Percentiles rank a stretch among this genome's conserved stretches.
Evolutionary conservation across 768 basidiomycete species (phyloP).

Genomic region (Mycena haematopus): DNA sequence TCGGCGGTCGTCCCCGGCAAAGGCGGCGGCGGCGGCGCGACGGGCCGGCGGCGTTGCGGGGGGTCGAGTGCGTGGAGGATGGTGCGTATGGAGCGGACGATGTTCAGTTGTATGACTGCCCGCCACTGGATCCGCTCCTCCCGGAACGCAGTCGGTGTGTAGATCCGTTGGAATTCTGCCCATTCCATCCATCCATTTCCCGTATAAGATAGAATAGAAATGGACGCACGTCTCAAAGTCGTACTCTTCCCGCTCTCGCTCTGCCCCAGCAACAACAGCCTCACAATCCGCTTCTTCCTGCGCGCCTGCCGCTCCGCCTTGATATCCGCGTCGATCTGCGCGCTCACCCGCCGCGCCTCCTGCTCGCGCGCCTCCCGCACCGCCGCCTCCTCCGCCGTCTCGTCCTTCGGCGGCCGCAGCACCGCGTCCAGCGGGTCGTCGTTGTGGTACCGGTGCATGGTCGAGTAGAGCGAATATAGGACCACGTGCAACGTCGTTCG

Average conservation of each 20-base stretch:
- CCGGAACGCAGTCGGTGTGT: slow-evolving; percentile 75
- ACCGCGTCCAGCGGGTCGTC: slow-evolving; percentile 65
- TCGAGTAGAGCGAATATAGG: too few species aligned
- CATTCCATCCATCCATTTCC: too few species aligned
- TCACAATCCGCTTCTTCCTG: slow-evolving; percentile 73
- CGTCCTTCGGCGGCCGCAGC: slow-evolving; percentile 62
- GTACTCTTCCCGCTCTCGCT: slow-evolving; percentile 81
- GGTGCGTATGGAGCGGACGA: slow-evolving; percentile 76
- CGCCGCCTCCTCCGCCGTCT: slow-evolving; percentile 54
- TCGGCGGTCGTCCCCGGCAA: slow-evolving; percentile 10
- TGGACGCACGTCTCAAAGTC: slow-evolving; percentile 74
- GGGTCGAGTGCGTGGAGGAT: slow-evolving; percentile 64
- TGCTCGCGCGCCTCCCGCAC: slow-evolving; percentile 55
- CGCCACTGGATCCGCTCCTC: slow-evolving; percentile 85
- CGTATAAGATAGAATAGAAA: not conserved
- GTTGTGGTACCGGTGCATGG: not conserved
- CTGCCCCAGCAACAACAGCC: slow-evolving; percentile 79
- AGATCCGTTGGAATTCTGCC: slow-evolving; percentile 78
- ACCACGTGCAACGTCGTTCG: too few species aligned
- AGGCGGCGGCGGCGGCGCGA: slow-evolving; percentile 28
- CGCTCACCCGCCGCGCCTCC: slow-evolving; percentile 64
- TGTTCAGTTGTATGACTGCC: slow-evolving; percentile 81
- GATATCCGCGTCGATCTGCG: slow-evolving; percentile 68
- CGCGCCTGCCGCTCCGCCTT: slow-evolving; percentile 65
- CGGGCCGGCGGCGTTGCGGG: slow-evolving; percentile 28